Evolutionary conservation across 805 yeast genomes (phyloP).

Genomic region (Lipomyces lipofer): DNA sequence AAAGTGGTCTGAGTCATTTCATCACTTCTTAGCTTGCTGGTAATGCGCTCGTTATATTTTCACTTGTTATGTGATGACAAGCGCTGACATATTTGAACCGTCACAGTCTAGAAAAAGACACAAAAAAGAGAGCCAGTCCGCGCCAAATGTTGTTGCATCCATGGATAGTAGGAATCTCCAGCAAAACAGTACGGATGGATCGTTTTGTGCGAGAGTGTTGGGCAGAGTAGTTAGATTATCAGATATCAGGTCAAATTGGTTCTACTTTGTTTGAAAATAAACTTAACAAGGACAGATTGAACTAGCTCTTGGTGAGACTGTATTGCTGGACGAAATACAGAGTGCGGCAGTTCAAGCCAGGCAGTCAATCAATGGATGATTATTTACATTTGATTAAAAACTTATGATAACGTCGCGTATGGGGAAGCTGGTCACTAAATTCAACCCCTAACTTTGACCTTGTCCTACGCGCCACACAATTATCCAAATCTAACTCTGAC

Average conservation of each 20-base stretch:
- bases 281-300: too few relatives aligned
- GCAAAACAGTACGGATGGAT: slow-evolving; percentile 77
- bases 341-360: too few relatives aligned
- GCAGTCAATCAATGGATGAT: too few relatives aligned
- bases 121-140: slow-evolving; percentile 83
- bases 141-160: slow-evolving; percentile 92
- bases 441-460: not conserved
- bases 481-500: not conserved
- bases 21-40: slow-evolving; percentile 72
- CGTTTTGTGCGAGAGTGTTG: slow-evolving; percentile 66
- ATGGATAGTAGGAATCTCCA: slow-evolving; percentile 71
- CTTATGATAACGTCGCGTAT: not conserved
- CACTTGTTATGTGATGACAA: not conserved
- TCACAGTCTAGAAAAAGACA: slow-evolving; percentile 62
- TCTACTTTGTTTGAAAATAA: too few relatives aligned
- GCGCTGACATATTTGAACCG: not conserved
- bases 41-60: not conserved
- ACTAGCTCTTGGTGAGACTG: too few relatives aligned
- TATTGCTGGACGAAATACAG: too few relatives aligned
- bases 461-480: not conserved
- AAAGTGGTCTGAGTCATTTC: slow-evolving; percentile 78
- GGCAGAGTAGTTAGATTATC: slow-evolving; percentile 19
- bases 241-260: too few relatives aligned
- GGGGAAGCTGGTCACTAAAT: not conserved
- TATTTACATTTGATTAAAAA: too few relatives aligned